Evolutionary conservation across 257 asterid species (phyloP), one percentile per base, ranked within the genome.

Genomic region (Rauvolfia tetraphylla): DNA sequence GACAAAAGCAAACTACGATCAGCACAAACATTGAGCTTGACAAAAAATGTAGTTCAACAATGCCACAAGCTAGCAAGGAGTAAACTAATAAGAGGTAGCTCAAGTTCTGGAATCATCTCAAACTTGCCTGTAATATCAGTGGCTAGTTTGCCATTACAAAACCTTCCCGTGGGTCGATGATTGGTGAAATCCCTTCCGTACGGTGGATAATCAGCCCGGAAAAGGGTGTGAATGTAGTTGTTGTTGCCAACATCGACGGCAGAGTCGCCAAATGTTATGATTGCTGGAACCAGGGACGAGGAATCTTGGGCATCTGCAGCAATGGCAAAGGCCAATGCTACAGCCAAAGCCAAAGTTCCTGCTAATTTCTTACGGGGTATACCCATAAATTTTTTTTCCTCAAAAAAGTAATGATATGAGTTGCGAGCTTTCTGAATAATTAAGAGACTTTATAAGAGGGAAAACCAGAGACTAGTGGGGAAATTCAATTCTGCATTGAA

Each of bases 171-270:
- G 58, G 99, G 81, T 69, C 86, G 63, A 59, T 81, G 84, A 17
- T 78, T 85, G 78, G 73, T 62, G 87, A 93, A 95, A 62, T 90
- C 97, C 38, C 95, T 79, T 0, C 98, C 99, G 46, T 95, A 95
- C 46, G 99, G 99, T 1, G 98, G 99, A 68, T 91, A 88, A 73
- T 95, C 80, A 4, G 98, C 96, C 78, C 87, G 90, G 85, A 90
- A 89, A 29, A 88, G 23, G 1, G 99, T 93, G 0, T 44, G 74
- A 1, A 90, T 69, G 66, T 90, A 87, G 84, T 95, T 92, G 75
- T 95, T 95, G 66, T 95, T 95, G n/a, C 98, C 98, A 1, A 86
- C 89, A 42, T 95, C 99, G 5, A 95, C 96, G 0, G 86, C 87
- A 0, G 98, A 93, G 54, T 95, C 98, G 0, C 99, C 99, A 54